Percentiles rank a stretch among this genome's conserved stretches.
phyloP scores from a whole-genome alignment of 2,329 filamentous ascomycete species.

The Acrodontium crateriforme region DNA sequence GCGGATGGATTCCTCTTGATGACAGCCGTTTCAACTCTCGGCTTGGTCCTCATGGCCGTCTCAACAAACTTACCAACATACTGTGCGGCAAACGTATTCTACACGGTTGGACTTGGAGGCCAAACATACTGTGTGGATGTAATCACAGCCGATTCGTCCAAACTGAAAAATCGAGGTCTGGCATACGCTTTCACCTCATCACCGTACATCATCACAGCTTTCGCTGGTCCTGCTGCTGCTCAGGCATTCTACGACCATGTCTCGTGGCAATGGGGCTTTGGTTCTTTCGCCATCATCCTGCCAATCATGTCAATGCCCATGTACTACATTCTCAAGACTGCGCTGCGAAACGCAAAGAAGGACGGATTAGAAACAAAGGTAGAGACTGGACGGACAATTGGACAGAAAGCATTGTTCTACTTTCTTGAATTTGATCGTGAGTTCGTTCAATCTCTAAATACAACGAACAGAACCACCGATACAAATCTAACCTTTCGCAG shows the following conservation, averaged over 20 bases:
- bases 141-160: conserved; percentile 21
- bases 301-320: conserved; percentile 16
- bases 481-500: not conserved
- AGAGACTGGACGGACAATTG: conserved; percentile 5
- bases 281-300: conserved; percentile 19
- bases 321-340: conserved; percentile 15
- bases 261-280: conserved; percentile 21
- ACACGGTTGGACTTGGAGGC: conserved; percentile 18
- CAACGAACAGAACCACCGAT: not conserved
- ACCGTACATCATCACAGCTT: conserved; percentile 22
- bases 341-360: conserved; percentile 16
- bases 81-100: conserved; percentile 19
- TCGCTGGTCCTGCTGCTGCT: conserved; percentile 16
- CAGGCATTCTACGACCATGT: conserved; percentile 4
- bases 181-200: conserved; percentile 19
- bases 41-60: conserved; percentile 17
- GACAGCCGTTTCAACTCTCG: conserved; percentile 34
- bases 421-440: conserved; percentile 19
- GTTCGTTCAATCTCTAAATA: conserved; percentile 1
- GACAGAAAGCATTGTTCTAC: conserved; percentile 12
- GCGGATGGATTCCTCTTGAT: conserved; percentile 49
- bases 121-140: conserved; percentile 19
- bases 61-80: conserved; percentile 17
- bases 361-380: conserved; percentile 11
- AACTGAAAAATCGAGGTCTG: conserved; percentile 18